Evolutionary conservation across 768 basidiomycete genomes (phyloP).

Genomic region (Tulasnella sp.): DNA sequence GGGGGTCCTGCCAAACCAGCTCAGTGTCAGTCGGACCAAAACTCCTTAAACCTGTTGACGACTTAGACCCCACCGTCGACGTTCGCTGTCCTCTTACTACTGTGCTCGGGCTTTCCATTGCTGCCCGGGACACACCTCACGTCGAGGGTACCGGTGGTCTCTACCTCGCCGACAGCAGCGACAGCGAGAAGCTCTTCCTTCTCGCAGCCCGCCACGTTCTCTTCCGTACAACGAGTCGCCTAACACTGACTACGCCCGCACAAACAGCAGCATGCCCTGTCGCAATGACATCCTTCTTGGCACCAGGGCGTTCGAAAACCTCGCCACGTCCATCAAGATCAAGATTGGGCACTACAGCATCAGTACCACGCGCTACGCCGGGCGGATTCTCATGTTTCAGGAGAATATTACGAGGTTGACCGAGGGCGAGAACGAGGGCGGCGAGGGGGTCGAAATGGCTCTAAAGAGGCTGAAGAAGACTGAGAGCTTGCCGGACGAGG

Average conservation of each 20-base stretch:
- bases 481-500: conserved; percentile 12
- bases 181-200: conserved; percentile 5
- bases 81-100: conserved; percentile 14
- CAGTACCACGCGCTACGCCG: no score
- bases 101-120: conserved; percentile 6
- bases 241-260: conserved; percentile 1
- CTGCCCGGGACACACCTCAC: neutral
- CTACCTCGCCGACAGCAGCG: conserved; percentile 8
- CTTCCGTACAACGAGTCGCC: neutral
- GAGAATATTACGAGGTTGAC: no score
- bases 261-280: neutral
- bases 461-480: conserved; percentile 8
- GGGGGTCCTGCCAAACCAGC: conserved; percentile 11
- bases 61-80: conserved; percentile 11
- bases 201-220: conserved; percentile 11
- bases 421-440: conserved; percentile 7
- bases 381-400: no score
- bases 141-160: conserved; percentile 9
- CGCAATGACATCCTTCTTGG: conserved; percentile 20
- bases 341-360: conserved; percentile 7
- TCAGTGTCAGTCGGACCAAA: conserved; percentile 1
- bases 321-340: conserved; percentile 15
- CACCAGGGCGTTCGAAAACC: conserved; percentile 17
- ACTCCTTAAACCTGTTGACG: conserved; percentile 17
- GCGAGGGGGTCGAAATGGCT: conserved; percentile 4